phyloP scores from a whole-genome alignment of 129 eudicot genomes.

The Flaveria sonorensis region DNA sequence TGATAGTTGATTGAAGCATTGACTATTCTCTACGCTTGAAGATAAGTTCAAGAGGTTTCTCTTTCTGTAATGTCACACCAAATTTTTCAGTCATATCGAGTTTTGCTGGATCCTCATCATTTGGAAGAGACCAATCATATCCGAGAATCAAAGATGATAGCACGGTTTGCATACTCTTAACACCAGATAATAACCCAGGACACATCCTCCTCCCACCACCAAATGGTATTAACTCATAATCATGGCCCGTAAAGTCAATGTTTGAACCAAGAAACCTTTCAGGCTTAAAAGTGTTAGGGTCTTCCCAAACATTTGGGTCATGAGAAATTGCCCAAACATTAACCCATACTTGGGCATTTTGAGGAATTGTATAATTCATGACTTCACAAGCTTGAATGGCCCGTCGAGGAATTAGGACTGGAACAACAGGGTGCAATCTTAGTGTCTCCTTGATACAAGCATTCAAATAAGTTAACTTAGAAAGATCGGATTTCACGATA shows the following conservation, averaged over 20 bases:
- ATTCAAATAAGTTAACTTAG: too few species aligned
- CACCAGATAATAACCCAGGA: slow-evolving; percentile 43
- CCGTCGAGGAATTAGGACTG: slow-evolving; percentile 33
- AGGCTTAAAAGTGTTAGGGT: slow-evolving; percentile 33
- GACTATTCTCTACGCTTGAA: background rate
- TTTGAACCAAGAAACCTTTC: slow-evolving; percentile 41
- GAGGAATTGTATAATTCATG: slow-evolving; percentile 40
- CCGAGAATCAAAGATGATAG: slow-evolving; percentile 30
- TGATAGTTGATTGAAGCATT: background rate
- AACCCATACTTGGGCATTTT: slow-evolving; percentile 20
- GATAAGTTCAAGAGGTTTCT: slow-evolving; percentile 25
- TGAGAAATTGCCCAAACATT: slow-evolving; percentile 46
- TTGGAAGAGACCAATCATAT: slow-evolving; percentile 40
- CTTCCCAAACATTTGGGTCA: slow-evolving; percentile 43
- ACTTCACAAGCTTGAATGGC: slow-evolving; percentile 34
- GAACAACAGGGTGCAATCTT: slow-evolving; percentile 35
- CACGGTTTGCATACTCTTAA: slow-evolving; percentile 26
- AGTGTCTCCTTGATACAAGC: slow-evolving; percentile 32
- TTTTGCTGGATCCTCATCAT: slow-evolving; percentile 20
- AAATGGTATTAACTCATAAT: slow-evolving; percentile 35
- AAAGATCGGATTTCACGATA: too few species aligned
- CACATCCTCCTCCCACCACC: slow-evolving; percentile 50
- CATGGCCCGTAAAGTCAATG: slow-evolving; percentile 26
- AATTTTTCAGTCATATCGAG: slow-evolving; percentile 37
- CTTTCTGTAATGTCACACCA: slow-evolving; percentile 32